Percentiles rank a stretch among this genome's conserved stretches.
phyloP scores from a whole-genome alignment of 1,284 basidiomycete genomes.

The Lentinus polychrous region DNA sequence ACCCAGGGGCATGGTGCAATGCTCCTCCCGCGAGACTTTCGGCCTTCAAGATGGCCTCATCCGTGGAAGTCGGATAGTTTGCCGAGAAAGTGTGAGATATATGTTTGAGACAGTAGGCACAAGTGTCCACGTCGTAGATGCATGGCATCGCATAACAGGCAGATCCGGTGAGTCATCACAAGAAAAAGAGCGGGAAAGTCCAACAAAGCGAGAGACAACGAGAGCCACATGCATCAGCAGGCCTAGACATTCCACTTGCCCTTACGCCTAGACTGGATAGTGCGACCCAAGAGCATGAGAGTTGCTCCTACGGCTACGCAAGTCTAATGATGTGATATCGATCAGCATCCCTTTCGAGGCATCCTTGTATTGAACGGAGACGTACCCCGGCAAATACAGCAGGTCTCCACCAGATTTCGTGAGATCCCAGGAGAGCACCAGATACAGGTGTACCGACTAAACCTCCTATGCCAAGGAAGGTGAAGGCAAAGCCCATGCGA shows the following conservation, averaged over 20 bases:
- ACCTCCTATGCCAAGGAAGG: neutral
- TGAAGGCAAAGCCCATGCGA: neutral
- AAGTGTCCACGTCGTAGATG: too few relatives aligned
- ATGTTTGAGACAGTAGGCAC: too few relatives aligned
- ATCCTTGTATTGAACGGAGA: neutral
- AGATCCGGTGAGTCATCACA: too few relatives aligned
- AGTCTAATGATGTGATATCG: neutral
- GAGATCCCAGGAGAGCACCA: neutral
- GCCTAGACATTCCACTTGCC: neutral
- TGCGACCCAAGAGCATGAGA: neutral
- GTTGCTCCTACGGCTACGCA: neutral
- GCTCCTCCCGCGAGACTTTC: too few relatives aligned
- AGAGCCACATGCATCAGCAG: neutral
- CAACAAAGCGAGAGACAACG: neutral
- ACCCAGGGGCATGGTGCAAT: too few relatives aligned
- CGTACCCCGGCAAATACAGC: neutral
- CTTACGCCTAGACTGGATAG: neutral
- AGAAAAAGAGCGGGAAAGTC: neutral
- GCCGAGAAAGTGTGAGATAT: too few relatives aligned
- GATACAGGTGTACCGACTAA: neutral
- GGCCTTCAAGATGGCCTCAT: too few relatives aligned
- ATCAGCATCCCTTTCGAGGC: neutral
- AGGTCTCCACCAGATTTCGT: neutral
- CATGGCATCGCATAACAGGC: too few relatives aligned
- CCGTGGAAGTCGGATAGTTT: too few relatives aligned